Base-by-base conservation (phyloP, 257 asterid genomes). In the Plantago major region DNA sequence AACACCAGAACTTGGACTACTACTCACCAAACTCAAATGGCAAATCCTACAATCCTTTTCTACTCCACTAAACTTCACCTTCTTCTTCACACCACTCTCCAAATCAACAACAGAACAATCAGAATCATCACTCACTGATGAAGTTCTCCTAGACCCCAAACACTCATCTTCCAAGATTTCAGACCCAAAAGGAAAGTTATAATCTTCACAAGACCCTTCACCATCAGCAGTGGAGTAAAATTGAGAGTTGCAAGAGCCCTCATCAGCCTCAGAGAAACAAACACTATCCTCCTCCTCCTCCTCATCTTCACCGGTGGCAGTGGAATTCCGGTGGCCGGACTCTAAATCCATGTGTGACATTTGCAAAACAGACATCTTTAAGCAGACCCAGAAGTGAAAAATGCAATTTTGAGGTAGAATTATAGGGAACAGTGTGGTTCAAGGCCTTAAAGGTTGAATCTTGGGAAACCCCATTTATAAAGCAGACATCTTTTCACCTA, bases 21-120 rank as follows among this genome's bases (percentile, higher is more conserved):
- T 67, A 13, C 79, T 82, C 38, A 76, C 78, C 81, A 87, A 78
- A 57, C 95, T 83, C 86, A 84, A 53, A 65, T 84, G 97, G 50
- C 97, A 90, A 78, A 90, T 90, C 62, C 97, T 74, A 57, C 97
- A 87, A 77, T 90, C 88, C 54, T 76, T 84, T 55, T 82, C 95
- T 43, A 69, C 60, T 42, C 55, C 73, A 44, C 42, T 71, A 69
- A 71, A 63, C 73, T 72, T 66, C 46, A 67, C 57, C 72, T 79
- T 78, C 38, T 53, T 75, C 50, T 78, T 72, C 16, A 60, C 80
- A n/a, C 67, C 79, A 38, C 68, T 75, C 58, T 81, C 87, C 33
- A 80, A 45, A 59, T 74, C 91, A 52, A 76, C 89, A 52, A 76
- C 77, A 16, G 81, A 76, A 46, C 68, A 74, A 30, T 77, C 82